Evolutionary conservation across 2,329 filamentous ascomycete species (phyloP), one percentile per base, ranked within the genome.

Genomic region (Trichophyton schoenleinii): DNA sequence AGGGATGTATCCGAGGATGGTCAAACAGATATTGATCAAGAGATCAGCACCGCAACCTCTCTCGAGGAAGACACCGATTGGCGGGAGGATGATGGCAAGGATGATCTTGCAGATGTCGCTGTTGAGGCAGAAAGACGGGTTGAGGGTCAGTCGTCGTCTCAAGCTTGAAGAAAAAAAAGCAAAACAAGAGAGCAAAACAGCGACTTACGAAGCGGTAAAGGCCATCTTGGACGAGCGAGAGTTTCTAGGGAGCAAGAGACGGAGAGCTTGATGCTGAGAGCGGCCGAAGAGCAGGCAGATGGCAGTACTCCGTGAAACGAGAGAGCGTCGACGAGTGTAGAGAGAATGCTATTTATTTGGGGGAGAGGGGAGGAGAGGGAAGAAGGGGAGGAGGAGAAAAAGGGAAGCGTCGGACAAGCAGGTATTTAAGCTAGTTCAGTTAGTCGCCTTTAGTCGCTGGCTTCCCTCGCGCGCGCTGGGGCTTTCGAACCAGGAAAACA

Each of bases 11-110:
- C 83, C 85, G 68, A 90, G 80, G 68, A 89, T 84, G 69, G 89
- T 95, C 77, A 95, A 79, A 71, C 91, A 82, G 76, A 95, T 89
- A 86, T 95, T 95, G 84, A 96, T 95, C 77, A 92, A 80, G 71
- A 96, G 80, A 74, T 95, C 89, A 67, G 86, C 84, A 73, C 87
- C 87, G 79, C 91, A 95, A 70, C 91, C 91, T 69, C 87, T 85
- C 86, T 96, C 91, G 68, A 96, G 88, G 83, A 95, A 94, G 74
- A 96, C 91, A 79, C 91, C 91, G 61, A 96, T 78, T 73, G 91
- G 91, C 62, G 91, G 91, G 67, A 96, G 84, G 79, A 96, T 79
- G 80, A 96, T 80, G 80, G 91, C 91, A 78, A 95, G 82, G 78
- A 95, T 83, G 81, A 88, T 87, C 79, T 88, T 88, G 83, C 85